Evolutionary conservation across 192 early-diverging fungal genomes (phyloP).

Genomic region (Piromyces finnis): DNA sequence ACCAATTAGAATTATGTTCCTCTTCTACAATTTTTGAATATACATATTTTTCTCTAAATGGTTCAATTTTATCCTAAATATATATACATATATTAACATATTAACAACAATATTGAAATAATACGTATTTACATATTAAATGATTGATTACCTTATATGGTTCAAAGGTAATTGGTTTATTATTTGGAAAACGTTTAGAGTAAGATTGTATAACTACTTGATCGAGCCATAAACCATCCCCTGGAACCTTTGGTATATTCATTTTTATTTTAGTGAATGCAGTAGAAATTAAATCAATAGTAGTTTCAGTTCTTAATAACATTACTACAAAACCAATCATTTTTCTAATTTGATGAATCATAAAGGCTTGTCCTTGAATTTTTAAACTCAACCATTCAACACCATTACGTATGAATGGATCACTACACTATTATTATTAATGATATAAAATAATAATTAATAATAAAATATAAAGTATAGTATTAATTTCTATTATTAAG

Average conservation of each 20-base stretch:
- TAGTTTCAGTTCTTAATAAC: slow-evolving; percentile 54
- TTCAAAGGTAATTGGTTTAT: slow-evolving; percentile 6
- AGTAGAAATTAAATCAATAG: slow-evolving; percentile 40
- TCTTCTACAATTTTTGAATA: slow-evolving; percentile 59
- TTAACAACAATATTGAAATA: too few relatives aligned
- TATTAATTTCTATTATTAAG: too few relatives aligned
- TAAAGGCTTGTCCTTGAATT: slow-evolving; percentile 89
- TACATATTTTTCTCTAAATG: slow-evolving; percentile 78
- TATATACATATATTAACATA: not conserved
- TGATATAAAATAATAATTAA: not conserved
- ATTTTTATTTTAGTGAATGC: slow-evolving; percentile 48
- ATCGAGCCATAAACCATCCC: slow-evolving; percentile 74
- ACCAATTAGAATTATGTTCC: slow-evolving; percentile 20
- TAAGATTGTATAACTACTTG: slow-evolving; percentile 15
- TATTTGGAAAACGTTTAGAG: not conserved
- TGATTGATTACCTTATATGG: not conserved
- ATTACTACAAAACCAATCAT: slow-evolving; percentile 91
- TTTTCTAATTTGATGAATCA: slow-evolving; percentile 99
- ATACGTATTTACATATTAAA: too few relatives aligned
- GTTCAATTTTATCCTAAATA: slow-evolving; percentile 45
- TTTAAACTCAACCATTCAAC: slow-evolving; percentile 84
- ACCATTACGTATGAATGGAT: slow-evolving; percentile 23
- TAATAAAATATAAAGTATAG: not conserved
- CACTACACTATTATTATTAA: slow-evolving; percentile 5
- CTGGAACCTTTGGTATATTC: slow-evolving; percentile 95